Evolutionary conservation across 2,329 filamentous ascomycete genomes (phyloP).

Genomic region (Blumeriella jaapii): DNA sequence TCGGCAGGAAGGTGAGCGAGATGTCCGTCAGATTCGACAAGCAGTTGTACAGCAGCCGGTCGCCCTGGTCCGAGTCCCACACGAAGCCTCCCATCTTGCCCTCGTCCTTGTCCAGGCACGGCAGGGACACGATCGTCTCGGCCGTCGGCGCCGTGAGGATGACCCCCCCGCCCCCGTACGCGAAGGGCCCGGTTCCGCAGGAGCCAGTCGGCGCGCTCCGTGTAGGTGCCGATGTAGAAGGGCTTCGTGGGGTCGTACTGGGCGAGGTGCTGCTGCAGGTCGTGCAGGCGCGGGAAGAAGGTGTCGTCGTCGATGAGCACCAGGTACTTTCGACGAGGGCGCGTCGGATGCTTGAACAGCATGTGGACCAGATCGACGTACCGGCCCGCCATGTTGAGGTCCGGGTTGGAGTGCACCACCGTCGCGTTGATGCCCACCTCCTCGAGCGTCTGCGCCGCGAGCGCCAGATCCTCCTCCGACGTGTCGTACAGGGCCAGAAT

Average conservation of each 20-base stretch:
- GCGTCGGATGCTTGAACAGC: slow-evolving; percentile 37
- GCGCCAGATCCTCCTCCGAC: slow-evolving; percentile 37
- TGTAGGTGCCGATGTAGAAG: slow-evolving; percentile 26
- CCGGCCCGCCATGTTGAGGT: slow-evolving; percentile 46
- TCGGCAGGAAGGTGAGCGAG: slow-evolving; percentile 20
- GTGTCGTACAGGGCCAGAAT: slow-evolving; percentile 43
- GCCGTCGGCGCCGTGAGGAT: slow-evolving; percentile 22
- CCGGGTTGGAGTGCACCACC: slow-evolving; percentile 41
- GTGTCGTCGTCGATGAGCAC: slow-evolving; percentile 27
- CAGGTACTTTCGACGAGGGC: slow-evolving; percentile 20
- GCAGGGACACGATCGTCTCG: slow-evolving; percentile 12
- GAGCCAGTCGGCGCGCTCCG: slow-evolving; percentile 25
- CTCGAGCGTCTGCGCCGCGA: slow-evolving; percentile 35
- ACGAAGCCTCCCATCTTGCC: slow-evolving; percentile 16
- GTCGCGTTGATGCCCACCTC: slow-evolving; percentile 44
- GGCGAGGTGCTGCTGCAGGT: slow-evolving; percentile 26
- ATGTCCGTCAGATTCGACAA: slow-evolving; percentile 20
- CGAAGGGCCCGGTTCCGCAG: slow-evolving; percentile 20
- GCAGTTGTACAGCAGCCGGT: slow-evolving; percentile 26
- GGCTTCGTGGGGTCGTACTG: slow-evolving; percentile 22
- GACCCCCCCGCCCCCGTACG: slow-evolving; percentile 26
- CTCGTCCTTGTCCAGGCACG: slow-evolving; percentile 19
- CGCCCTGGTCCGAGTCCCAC: slow-evolving; percentile 22
- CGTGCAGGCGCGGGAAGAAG: slow-evolving; percentile 23
- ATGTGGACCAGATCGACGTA: slow-evolving; percentile 44